Evolutionary conservation across 306 rosid genomes (phyloP), one percentile per base, ranked within the genome.

Genomic region (Geum urbanum): DNA sequence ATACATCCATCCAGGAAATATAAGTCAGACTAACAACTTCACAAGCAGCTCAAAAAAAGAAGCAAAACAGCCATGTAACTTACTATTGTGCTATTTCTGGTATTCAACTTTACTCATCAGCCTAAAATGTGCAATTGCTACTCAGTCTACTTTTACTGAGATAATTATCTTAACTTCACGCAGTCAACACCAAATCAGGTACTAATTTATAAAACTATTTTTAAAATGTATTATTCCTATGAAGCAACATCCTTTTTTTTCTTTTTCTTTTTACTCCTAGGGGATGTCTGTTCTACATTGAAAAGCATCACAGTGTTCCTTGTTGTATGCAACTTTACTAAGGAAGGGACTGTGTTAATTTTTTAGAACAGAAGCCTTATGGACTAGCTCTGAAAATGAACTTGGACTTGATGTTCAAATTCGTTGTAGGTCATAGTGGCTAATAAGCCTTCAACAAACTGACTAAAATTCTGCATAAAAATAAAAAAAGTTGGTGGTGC

Each of bases 301-400:
- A 44, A 22, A 22, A 64, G 7, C n/a, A 41, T 56, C 11, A 56
- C 13, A 16, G 48, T n/a, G 9, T 41, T 24, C 50, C 50, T 63
- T 63, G 18, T 2, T 10, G 22, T 4, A 46, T 20, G 24, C 20
- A 66, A 66, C 56, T 44, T 22, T 19, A 18, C 32, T 56, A 66
- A 47, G 70, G 48, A 66, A 15, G 70, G 56, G 55, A 66, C 11
- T 27, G 19, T 47, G 70, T 56, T 66, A 39, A 32, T 32, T 50
- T 50, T 48, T 14, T 9, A 66, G 5, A 41, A 43, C 43, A 27
- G 44, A 66, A 2, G 27, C 14, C 56, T 27, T 50, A 8, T 7
- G 14, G 10, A 46, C 14, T 4, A 6, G 20, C 56, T 47, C 24
- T 47, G 19, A 3, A 32, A 45, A 8, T 46, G 50, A 18, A 44